phyloP scores from a whole-genome alignment of 768 basidiomycete genomes.

The Chalciporus piperatus region DNA sequence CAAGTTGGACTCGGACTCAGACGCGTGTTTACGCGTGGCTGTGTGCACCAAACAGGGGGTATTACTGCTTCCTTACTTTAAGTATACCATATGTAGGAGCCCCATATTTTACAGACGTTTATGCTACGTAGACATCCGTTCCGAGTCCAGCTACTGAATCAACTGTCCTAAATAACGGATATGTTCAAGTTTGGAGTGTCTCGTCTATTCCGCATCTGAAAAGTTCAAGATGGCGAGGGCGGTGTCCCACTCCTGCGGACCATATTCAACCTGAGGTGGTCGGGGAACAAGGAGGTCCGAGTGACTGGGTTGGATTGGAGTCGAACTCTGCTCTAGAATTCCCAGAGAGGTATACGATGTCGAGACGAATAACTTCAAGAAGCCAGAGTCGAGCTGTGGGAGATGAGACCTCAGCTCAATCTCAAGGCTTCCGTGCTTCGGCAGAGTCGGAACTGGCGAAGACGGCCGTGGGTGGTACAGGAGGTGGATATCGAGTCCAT shows the following conservation, averaged over 20 bases:
- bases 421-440: conserved; percentile 36
- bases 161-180: background rate
- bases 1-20: background rate
- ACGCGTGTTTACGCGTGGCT: background rate
- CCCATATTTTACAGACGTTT: background rate
- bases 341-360: conserved; percentile 48
- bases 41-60: conserved; percentile 8
- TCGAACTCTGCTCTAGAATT: conserved; percentile 45
- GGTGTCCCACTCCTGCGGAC: conserved; percentile 31
- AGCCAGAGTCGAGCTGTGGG: conserved; percentile 43
- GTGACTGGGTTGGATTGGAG: conserved; percentile 15
- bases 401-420: conserved; percentile 43
- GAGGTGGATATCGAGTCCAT: conserved; percentile 50
- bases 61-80: too few relatives aligned
- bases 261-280: conserved; percentile 3
- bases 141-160: conserved; percentile 13
- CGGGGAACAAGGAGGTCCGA: conserved; percentile 7
- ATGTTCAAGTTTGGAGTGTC: background rate
- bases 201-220: conserved; percentile 5
- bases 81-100: background rate
- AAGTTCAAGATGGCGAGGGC: conserved; percentile 23
- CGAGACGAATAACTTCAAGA: conserved; percentile 58
- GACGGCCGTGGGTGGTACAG: conserved; percentile 50
- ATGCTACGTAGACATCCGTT: background rate
- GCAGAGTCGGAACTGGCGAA: conserved; percentile 41